Evolutionary conservation across 768 basidiomycete species (phyloP).

Genomic region (Lactarius indigo): DNA sequence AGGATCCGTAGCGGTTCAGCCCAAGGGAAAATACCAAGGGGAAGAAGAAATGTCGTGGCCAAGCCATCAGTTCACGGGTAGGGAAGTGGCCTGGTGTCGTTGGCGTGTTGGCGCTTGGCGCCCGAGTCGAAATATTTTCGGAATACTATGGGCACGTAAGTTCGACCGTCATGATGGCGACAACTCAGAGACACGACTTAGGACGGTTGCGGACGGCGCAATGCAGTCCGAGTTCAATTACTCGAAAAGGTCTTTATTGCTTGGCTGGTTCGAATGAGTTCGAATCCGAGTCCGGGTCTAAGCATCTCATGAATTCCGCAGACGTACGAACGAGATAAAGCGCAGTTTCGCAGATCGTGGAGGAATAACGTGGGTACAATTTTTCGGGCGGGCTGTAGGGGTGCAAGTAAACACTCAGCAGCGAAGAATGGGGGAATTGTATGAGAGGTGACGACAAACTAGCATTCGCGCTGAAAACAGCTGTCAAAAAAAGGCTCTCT

Average conservation of each 20-base stretch:
- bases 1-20: neutral
- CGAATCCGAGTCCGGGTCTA: neutral
- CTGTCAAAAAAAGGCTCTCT: neutral
- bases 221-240: neutral
- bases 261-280: neutral
- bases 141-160: neutral
- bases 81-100: too few species aligned
- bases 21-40: neutral
- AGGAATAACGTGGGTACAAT: slow-evolving; percentile 92
- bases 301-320: too few species aligned
- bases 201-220: too few species aligned
- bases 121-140: neutral
- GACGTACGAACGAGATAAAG: too few species aligned
- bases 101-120: neutral
- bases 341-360: too few species aligned
- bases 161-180: neutral
- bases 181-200: neutral
- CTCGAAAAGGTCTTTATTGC: neutral
- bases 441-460: neutral
- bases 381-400: slow-evolving; percentile 85
- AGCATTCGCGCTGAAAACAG: neutral
- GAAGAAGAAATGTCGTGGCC: neutral
- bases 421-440: neutral
- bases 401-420: neutral
- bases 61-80: neutral